These are phyloP conservation scores for Populus hybrid DNA, from an alignment of 441 rosid genomes.

Conservation along the genomic window DNA sequence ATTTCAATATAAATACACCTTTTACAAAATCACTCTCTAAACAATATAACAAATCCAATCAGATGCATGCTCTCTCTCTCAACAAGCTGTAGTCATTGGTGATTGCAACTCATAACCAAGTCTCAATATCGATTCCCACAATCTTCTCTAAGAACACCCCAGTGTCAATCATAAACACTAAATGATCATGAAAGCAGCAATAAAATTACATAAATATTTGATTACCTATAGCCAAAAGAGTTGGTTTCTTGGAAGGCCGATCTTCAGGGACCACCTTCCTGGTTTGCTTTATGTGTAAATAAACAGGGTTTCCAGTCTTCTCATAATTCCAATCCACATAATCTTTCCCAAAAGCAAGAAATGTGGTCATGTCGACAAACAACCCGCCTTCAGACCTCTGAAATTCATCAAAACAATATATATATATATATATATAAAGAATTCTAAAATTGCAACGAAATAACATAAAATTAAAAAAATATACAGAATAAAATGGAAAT, in stretches of 20 bases:
- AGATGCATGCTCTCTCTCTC: background rate
- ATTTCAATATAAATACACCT: background rate
- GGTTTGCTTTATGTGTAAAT: conserved; percentile 79
- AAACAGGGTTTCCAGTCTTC: conserved; percentile 87
- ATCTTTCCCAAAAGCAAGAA: conserved; percentile 94
- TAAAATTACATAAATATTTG: background rate
- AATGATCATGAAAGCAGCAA: conserved; percentile 13
- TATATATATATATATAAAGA: too few species aligned
- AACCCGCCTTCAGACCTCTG: conserved; percentile 95
- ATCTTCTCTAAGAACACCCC: background rate
- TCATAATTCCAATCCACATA: conserved; percentile 79
- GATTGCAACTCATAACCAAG: background rate
- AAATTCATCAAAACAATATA: too few species aligned
- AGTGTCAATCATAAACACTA: background rate
- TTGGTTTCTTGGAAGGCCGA: conserved; percentile 85
- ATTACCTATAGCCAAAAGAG: conserved; percentile 87
- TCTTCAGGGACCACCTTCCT: conserved; percentile 69
- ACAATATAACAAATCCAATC: background rate
- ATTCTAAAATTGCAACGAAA: too few species aligned
- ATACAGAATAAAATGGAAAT: too few species aligned
- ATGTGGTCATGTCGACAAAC: conserved; percentile 80
- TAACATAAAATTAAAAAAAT: too few species aligned
- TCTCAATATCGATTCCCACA: background rate
- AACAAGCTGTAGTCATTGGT: background rate
- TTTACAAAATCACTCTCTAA: background rate